Evolutionary conservation across 805 yeast genomes (phyloP), one percentile per base, ranked within the genome.

Genomic region (Maudiozyma serrabonitensis): DNA sequence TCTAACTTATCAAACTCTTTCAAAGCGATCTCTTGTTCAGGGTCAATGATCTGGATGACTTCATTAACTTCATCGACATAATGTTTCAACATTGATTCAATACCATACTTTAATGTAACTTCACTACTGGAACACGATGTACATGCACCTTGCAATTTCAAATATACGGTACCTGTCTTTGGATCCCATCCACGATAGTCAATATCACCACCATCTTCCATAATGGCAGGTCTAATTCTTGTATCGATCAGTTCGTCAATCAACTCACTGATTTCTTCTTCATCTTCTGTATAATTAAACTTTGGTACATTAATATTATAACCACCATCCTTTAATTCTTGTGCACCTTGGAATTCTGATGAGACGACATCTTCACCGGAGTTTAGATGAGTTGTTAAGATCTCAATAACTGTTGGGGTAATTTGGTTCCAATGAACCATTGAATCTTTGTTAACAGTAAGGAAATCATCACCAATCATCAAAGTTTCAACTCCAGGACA

Each of bases 131-230:
- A 88, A 59, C 99, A 93, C 1, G 95, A 79, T 48, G 95, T 83
- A 69, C 99, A 93, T 7, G 99, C 98, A 45, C 99, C 99, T 59
- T 87, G 90, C 43, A 93, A 72, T 64, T 86, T 88, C 58, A 93
- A 78, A 64, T 80, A 86, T 6, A 95, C 98, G 13, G 84, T 81
- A 1, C 99, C 99, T 0, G 84, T 75, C 51, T 83, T 87, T 54
- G 84, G 88, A 50, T 87, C 87, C 63, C 87, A 90, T 6, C 87
- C 93, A 51, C 86, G 77, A 65, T 81, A 95, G 58, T 87, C 90
- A 53, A 93, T 82, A 62, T 93, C 98, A 34, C 99, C 99, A 54
- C 99, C 99, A 61, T 93, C 99, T 61, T 93, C 99, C 70, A 89
- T 95, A 50, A 93, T 89, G 1, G 98, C 96, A 1, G 99, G 99